Percentiles rank a stretch among this genome's conserved stretches.
These are phyloP conservation scores for Oehlia diaphana DNA, from an alignment of 192 early-diverging fungal species.

Conservation along the genomic window DNA sequence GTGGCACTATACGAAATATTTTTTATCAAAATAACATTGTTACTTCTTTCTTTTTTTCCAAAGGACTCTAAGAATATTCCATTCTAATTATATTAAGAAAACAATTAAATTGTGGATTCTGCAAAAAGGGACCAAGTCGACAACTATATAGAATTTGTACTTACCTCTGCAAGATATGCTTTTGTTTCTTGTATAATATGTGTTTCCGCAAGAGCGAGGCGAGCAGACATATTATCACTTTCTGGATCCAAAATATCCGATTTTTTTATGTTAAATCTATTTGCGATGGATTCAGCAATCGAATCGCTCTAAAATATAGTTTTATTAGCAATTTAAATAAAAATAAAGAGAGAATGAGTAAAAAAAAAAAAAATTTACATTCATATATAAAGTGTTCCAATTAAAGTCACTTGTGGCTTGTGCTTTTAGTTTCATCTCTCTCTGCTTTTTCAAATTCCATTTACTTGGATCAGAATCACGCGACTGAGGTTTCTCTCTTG, in stretches of 20 bases:
- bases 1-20: slow-evolving; percentile 86
- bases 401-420: slow-evolving; percentile 82
- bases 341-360: neutral
- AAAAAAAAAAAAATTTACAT: slow-evolving; percentile 55
- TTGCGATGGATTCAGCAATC: slow-evolving; percentile 94
- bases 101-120: too few relatives aligned
- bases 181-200: slow-evolving; percentile 96
- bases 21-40: slow-evolving; percentile 92
- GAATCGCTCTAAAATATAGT: slow-evolving; percentile 70
- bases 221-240: slow-evolving; percentile 86
- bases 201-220: slow-evolving; percentile 96
- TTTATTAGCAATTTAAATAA: slow-evolving; percentile 11
- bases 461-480: slow-evolving; percentile 45
- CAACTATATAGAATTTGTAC: too few relatives aligned
- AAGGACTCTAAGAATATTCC: slow-evolving; percentile 84
- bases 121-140: too few relatives aligned
- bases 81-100: slow-evolving; percentile 35
- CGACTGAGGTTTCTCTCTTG: slow-evolving; percentile 78
- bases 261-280: slow-evolving; percentile 86
- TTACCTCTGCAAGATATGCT: slow-evolving; percentile 73
- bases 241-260: slow-evolving; percentile 89
- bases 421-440: slow-evolving; percentile 77
- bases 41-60: slow-evolving; percentile 74
- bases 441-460: slow-evolving; percentile 76
- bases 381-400: slow-evolving; percentile 98